These are phyloP conservation scores for Eimeria sp. DNA, from an alignment of 169 alveolate genomes.

Conservation along the genomic window DNA sequence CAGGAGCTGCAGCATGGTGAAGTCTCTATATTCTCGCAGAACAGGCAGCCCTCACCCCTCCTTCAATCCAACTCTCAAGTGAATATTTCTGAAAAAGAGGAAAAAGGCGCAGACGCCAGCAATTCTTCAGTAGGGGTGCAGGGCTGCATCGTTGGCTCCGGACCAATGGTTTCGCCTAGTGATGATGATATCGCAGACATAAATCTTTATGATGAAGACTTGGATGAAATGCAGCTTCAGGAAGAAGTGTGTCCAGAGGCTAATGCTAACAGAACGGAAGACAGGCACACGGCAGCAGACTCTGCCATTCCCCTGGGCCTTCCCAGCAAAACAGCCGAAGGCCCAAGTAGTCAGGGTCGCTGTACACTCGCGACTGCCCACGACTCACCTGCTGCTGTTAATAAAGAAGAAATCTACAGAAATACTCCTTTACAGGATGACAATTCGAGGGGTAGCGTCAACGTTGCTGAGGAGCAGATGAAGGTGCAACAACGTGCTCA, in stretches of 20 bases:
- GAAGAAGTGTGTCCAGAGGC: background rate
- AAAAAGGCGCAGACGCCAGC: background rate
- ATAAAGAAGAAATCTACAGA: background rate
- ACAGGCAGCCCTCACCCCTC: background rate
- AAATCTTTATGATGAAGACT: background rate
- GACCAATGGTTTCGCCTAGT: background rate
- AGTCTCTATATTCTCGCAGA: background rate
- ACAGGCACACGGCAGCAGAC: background rate
- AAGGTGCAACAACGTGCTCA: background rate
- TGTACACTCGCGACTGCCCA: background rate
- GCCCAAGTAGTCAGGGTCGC: background rate
- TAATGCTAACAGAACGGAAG: background rate
- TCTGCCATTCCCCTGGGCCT: background rate
- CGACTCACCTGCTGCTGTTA: background rate
- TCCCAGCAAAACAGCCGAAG: background rate
- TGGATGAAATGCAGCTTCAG: background rate
- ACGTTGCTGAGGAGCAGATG: background rate
- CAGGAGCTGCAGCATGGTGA: background rate
- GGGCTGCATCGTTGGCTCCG: too few relatives aligned
- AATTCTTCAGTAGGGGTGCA: background rate
- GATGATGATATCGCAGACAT: background rate
- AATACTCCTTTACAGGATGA: background rate
- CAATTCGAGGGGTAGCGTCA: background rate
- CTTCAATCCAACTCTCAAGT: background rate
- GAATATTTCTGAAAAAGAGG: background rate